Percentiles rank a stretch among this genome's conserved stretches.
Evolutionary conservation across 1,284 basidiomycete species (phyloP).

Genomic region (Pyrrhoderma lamaoense): DNA sequence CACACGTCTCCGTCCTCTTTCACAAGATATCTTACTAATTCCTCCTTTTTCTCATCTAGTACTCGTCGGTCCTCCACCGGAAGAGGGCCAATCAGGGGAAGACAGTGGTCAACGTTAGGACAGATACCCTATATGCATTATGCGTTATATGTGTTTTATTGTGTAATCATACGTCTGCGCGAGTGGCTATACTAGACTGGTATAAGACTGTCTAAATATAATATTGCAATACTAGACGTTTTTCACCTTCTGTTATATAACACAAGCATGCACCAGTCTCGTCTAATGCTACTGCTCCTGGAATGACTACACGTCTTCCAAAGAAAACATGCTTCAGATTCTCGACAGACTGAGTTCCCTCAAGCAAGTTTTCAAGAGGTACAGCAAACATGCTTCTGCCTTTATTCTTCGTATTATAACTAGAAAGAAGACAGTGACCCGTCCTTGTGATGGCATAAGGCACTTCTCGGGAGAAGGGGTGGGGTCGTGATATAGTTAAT

Average conservation of each 20-base stretch:
- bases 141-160: too few species aligned
- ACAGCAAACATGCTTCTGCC: constrained; percentile 4
- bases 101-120: too few species aligned
- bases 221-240: background rate
- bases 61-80: too few species aligned
- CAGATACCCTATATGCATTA: too few species aligned
- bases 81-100: too few species aligned
- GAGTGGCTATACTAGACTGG: too few species aligned
- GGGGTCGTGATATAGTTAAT: background rate
- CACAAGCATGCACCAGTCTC: constrained; percentile 1
- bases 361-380: constrained; percentile 2
- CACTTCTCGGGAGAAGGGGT: constrained; percentile 3
- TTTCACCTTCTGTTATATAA: background rate
- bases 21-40: too few species aligned
- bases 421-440: constrained; percentile 6
- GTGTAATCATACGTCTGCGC: too few species aligned
- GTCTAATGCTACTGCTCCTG: constrained; percentile 1
- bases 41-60: too few species aligned
- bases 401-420: constrained; percentile 4
- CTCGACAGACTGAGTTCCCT: background rate
- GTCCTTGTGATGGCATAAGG: background rate
- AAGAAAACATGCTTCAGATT: constrained; percentile 1
- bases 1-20: too few species aligned
- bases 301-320: constrained; percentile 3
- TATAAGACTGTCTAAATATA: background rate